These are phyloP conservation scores for Phytophthora multivora DNA, from an alignment of 352 stramenopile species.

Conservation along the genomic window DNA sequence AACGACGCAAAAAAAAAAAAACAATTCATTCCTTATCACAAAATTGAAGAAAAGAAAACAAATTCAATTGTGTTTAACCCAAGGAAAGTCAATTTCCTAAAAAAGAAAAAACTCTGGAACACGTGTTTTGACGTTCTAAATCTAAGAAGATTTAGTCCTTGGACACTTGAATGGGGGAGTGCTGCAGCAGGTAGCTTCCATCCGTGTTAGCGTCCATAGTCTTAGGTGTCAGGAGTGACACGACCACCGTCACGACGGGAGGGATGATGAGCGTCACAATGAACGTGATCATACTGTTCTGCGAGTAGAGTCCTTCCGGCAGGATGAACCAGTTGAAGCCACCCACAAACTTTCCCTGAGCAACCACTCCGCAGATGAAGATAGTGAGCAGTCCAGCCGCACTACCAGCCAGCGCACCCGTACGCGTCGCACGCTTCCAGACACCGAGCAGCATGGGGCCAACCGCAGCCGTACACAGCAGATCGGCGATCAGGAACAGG, in stretches of 20 bases:
- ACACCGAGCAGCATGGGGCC: slow-evolving; percentile 68
- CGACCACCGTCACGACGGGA: slow-evolving; percentile 49
- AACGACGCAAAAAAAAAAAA: too few relatives aligned
- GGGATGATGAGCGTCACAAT: slow-evolving; percentile 76
- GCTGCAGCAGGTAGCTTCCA: slow-evolving; percentile 29
- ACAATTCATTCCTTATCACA: too few relatives aligned
- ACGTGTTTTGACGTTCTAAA: too few relatives aligned
- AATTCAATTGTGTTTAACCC: too few relatives aligned
- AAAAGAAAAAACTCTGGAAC: too few relatives aligned
- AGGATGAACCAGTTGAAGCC: slow-evolving; percentile 82
- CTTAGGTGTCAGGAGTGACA: slow-evolving; percentile 51
- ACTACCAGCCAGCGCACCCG: slow-evolving; percentile 54
- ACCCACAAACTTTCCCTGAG: slow-evolving; percentile 66
- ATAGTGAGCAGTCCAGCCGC: slow-evolving; percentile 68
- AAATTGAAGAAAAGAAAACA: too few relatives aligned
- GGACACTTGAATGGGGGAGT: slow-evolving; percentile 16
- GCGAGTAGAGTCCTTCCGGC: slow-evolving; percentile 74
- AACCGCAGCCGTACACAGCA: slow-evolving; percentile 75
- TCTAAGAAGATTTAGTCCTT: background rate
- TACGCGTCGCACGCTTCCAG: slow-evolving; percentile 55
- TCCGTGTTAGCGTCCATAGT: slow-evolving; percentile 21
- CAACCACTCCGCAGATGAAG: slow-evolving; percentile 64
- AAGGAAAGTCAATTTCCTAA: too few relatives aligned
- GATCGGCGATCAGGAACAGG: slow-evolving; percentile 77
- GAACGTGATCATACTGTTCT: slow-evolving; percentile 84